Conservation (phyloP, 805 yeast species). For the Isabelozyma heimii region DNA sequence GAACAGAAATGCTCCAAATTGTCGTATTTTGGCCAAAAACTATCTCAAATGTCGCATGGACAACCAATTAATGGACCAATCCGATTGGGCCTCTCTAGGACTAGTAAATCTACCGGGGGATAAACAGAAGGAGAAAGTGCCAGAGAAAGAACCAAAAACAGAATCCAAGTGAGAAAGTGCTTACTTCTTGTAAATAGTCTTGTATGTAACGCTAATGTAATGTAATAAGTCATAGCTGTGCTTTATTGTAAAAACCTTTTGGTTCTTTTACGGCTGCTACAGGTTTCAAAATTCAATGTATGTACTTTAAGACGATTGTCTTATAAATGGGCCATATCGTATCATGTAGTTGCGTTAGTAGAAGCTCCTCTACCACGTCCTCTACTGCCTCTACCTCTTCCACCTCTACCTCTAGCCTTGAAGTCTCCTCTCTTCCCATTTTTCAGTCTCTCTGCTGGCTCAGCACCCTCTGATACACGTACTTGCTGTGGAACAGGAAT, state of each 20-base stretch:
- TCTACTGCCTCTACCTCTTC: constrained; percentile 11
- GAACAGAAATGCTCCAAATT: constrained; percentile 88
- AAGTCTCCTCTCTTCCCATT: constrained; percentile 1
- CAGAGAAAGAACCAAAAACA: neutral
- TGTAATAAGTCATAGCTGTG: neutral
- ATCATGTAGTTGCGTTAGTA: neutral
- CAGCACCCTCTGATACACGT: constrained; percentile 24
- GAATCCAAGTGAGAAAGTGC: neutral
- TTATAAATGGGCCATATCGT: no score
- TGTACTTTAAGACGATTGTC: no score
- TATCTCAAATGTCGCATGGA: constrained; percentile 91
- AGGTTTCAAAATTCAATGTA: no score
- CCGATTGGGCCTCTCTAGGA: constrained; percentile 44
- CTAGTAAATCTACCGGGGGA: constrained; percentile 41
- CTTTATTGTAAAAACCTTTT: neutral
- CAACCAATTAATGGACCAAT: constrained; percentile 44
- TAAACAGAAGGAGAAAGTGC: neutral
- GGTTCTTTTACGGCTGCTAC: no score
- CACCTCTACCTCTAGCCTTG: constrained; percentile 14
- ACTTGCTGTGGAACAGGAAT: constrained; percentile 32
- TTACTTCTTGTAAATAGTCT: neutral
- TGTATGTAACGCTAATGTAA: neutral
- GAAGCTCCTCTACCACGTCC: constrained; percentile 13
- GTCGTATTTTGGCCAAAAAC: constrained; percentile 77
- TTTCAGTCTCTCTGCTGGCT: constrained; percentile 4